Evolutionary conservation across 2,329 filamentous ascomycete species (phyloP).

Genomic region (Colletotrichum musae): DNA sequence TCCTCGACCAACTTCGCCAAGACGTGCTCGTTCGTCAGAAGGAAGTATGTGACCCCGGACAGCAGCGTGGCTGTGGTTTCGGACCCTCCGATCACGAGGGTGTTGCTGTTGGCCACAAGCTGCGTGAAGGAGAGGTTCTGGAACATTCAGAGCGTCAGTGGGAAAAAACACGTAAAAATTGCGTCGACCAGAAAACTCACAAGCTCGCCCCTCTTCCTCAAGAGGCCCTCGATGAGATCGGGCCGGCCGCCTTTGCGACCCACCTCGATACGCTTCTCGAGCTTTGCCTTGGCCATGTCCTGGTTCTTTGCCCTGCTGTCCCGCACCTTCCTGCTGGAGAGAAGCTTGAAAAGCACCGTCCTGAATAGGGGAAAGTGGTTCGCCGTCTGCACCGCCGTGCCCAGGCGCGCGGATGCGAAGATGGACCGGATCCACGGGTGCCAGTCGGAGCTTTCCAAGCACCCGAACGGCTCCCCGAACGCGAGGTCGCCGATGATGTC

Average conservation of each 20-base stretch:
- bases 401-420: conserved; percentile 19
- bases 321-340: neutral
- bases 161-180: too few relatives aligned
- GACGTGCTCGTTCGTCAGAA: conserved; percentile 49
- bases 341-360: conserved; percentile 4
- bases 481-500: conserved; percentile 40
- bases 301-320: neutral
- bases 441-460: conserved; percentile 34
- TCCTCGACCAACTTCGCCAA: conserved; percentile 52
- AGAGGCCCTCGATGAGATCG: conserved; percentile 43
- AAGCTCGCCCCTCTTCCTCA: conserved; percentile 33
- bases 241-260: conserved; percentile 26
- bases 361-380: conserved; percentile 11
- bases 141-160: neutral
- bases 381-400: neutral
- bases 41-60: conserved; percentile 55
- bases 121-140: conserved; percentile 45
- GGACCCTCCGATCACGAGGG: conserved; percentile 51
- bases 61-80: conserved; percentile 62
- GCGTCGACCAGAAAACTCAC: too few relatives aligned
- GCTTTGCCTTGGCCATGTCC: conserved; percentile 16
- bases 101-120: conserved; percentile 35
- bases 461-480: conserved; percentile 41
- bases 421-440: conserved; percentile 31
- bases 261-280: conserved; percentile 31